Conservation (phyloP, 495 filamentous ascomycete species). For the Neurospora discreta region DNA sequence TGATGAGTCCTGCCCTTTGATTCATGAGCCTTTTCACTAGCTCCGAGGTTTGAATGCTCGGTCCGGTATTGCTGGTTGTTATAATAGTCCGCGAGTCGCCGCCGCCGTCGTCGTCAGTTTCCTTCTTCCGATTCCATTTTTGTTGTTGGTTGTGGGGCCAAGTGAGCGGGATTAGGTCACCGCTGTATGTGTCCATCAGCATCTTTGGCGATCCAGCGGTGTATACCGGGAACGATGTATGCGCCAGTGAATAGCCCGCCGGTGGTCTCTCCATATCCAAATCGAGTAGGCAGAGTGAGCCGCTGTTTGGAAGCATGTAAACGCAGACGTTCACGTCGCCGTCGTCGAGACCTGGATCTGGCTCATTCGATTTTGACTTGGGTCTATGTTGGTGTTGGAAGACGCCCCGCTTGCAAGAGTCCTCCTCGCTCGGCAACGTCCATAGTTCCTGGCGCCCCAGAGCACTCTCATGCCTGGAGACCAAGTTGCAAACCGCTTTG, state of each 20-base stretch:
- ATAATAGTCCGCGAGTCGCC: background rate
- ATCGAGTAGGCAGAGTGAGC: background rate
- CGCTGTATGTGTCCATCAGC: background rate
- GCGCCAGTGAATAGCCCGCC: background rate
- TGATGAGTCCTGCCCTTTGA: background rate
- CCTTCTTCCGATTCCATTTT: background rate
- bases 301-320: background rate
- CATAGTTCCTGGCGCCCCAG: background rate
- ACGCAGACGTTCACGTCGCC: background rate
- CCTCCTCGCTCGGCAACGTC: background rate
- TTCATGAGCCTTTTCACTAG: background rate
- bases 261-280: background rate
- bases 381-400: background rate
- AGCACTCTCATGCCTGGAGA: background rate
- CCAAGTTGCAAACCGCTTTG: background rate
- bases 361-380: background rate
- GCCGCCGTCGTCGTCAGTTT: background rate
- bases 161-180: background rate
- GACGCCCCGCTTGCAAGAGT: background rate
- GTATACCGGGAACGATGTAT: background rate
- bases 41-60: background rate
- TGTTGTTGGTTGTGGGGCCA: background rate
- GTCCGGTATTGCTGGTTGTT: background rate
- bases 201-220: background rate
- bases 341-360: background rate